These are phyloP conservation scores for Teunomyces tritomae DNA, from an alignment of 805 yeast species.

Conservation along the genomic window DNA sequence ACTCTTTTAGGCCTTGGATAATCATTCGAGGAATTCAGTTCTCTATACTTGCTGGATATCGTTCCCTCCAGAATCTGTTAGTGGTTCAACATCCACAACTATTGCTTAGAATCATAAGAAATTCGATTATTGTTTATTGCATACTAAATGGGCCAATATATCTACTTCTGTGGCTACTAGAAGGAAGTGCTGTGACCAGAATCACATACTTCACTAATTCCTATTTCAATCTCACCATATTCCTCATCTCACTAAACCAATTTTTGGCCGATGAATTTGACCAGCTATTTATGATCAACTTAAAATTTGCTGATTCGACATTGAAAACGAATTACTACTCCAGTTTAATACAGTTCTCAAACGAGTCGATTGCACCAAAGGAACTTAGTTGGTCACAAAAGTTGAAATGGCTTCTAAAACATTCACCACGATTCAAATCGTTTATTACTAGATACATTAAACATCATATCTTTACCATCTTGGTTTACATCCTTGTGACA, in stretches of 20 bases:
- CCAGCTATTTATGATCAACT: slow-evolving; percentile 15
- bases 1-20: slow-evolving; percentile 48
- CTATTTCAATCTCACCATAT: slow-evolving; percentile 18
- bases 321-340: slow-evolving; percentile 8
- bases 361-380: slow-evolving; percentile 2
- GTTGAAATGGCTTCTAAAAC: slow-evolving; percentile 6
- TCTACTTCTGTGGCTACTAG: background rate
- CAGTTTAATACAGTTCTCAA: slow-evolving; percentile 5
- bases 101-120: background rate
- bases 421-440: slow-evolving; percentile 18
- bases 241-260: slow-evolving; percentile 15
- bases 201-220: slow-evolving; percentile 13
- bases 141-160: slow-evolving; percentile 8
- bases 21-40: slow-evolving; percentile 55
- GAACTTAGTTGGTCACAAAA: slow-evolving; percentile 4
- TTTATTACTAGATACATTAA: slow-evolving; percentile 17
- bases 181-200: background rate
- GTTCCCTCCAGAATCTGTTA: slow-evolving; percentile 44
- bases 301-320: slow-evolving; percentile 16
- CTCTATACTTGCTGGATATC: slow-evolving; percentile 46
- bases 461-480: slow-evolving; percentile 23
- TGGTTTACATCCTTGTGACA: slow-evolving; percentile 24
- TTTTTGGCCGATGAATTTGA: slow-evolving; percentile 16
- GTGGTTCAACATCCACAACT: background rate
- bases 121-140: slow-evolving; percentile 5